Evolutionary conservation across 2,329 filamentous ascomycete genomes (phyloP).

Genomic region (Hirsutella rhossiliensis): DNA sequence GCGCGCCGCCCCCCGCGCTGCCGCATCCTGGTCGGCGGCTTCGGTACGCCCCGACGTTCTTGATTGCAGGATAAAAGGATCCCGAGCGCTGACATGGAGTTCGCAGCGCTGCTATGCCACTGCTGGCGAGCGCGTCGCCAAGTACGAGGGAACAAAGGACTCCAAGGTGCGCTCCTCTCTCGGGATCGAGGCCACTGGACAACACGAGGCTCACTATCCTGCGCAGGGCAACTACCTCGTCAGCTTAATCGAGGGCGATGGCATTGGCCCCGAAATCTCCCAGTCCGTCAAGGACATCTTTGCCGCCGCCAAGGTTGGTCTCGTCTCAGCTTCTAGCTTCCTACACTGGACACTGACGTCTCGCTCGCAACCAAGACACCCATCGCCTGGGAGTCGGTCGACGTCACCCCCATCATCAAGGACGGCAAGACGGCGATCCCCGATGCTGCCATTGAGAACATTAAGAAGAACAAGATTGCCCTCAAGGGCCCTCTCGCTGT

Average conservation of each 20-base stretch:
- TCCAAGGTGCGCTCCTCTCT: conserved; percentile 54
- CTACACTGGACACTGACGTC: not conserved
- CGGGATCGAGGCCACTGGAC: conserved; percentile 2
- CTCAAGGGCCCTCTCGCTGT: conserved; percentile 96
- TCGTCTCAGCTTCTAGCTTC: not conserved
- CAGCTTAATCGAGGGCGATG: conserved; percentile 96
- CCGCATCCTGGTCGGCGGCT: conserved; percentile 23
- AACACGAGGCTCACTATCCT: not conserved
- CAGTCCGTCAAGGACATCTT: conserved; percentile 99
- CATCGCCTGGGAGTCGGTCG: conserved; percentile 93
- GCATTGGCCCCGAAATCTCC: conserved; percentile 95
- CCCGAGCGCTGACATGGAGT: not conserved
- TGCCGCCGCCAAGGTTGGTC: conserved; percentile 72
- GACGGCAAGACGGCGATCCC: conserved; percentile 95
- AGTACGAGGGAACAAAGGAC: conserved; percentile 87
- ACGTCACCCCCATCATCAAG: conserved; percentile 87
- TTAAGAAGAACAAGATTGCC: conserved; percentile 91
- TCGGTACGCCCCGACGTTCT: conserved; percentile 15
- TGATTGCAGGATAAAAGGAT: conserved; percentile 18
- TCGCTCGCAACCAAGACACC: conserved; percentile 48
- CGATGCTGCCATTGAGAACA: conserved; percentile 82
- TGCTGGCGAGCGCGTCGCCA: conserved; percentile 62
- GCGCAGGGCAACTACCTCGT: conserved; percentile 85
- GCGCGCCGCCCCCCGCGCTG: conserved; percentile 51
- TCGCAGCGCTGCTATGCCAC: conserved; percentile 52